Evolutionary conservation across 1,284 basidiomycete species (phyloP), one percentile per base, ranked within the genome.

Genomic region (Phenoliferia sp.): DNA sequence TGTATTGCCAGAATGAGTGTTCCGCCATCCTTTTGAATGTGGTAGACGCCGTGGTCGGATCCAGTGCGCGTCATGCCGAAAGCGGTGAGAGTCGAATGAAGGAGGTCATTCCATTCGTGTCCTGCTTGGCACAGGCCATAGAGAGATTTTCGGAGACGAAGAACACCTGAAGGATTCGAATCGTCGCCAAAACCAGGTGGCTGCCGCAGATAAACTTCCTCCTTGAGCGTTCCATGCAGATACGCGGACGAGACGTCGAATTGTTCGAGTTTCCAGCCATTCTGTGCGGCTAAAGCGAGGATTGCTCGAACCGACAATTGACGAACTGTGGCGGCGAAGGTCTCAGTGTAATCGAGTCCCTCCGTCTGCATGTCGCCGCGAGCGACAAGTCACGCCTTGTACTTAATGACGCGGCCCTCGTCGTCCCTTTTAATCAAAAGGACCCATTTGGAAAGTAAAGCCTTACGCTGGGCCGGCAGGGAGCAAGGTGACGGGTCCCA

Each of bases 331-430:
- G 82, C 82, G n/a, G 82, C 79, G 65, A 80, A 81, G 0, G 82
- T 84, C 7, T 81, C 78, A 1, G 74, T 71, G 69, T 80, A 83
- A 65, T 84, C 81, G n/a, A 76, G 61, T 0, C 83, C 81, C 29
- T 74, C 77, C 1, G 79, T 66, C 63, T 83, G 82, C 3, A 63
- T 67, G 17, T 29, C 19, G 0, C 76, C 76, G 54, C 72, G 69
- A 10, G 77, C 77, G 15, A 76, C 73, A 5, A 76, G 55, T 3
- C 76, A 61, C 9, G 72, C 76, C 67, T 77, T 83, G 72, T 76
- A 79, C 17, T 76, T 66, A 1, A 73, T 71, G n/a, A 80, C 65
- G 0, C 71, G 60, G 4, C 74, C 67, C 35, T 63, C 56, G 9
- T 33, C 61, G 29, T 74, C 62, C 5, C 48, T 29, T 66, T 76